These are phyloP conservation scores for Erysimum cheiranthoides DNA, from an alignment of 345 rosid species.

Conservation along the genomic window DNA sequence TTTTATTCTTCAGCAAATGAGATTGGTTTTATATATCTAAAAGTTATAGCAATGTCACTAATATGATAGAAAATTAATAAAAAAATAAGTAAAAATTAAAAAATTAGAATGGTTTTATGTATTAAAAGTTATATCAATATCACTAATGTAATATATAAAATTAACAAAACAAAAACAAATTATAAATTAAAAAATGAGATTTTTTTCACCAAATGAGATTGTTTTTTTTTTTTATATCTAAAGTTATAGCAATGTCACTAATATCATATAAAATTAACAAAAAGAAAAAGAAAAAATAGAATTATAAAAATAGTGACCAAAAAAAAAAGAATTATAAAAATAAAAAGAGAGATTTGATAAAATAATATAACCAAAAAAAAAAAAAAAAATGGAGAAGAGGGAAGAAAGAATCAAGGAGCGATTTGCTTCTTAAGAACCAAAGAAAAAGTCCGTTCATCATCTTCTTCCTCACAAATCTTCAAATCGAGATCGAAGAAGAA, in stretches of 20 bases:
- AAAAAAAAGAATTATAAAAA: background rate
- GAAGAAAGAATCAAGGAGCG: conserved; percentile 30
- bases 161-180: background rate
- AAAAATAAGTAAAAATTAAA: background rate
- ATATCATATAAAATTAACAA: background rate
- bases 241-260: too few species aligned
- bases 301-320: background rate
- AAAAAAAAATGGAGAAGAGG: conserved; percentile 31
- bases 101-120: background rate
- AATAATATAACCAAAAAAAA: conserved; percentile 21
- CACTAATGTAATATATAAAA: background rate
- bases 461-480: conserved; percentile 1
- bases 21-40: too few species aligned
- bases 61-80: background rate
- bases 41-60: background rate
- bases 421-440: background rate
- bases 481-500: conserved; percentile 34
- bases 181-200: background rate
- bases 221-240: too few species aligned
- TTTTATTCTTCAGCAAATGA: too few species aligned
- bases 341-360: background rate
- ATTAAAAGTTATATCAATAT: too few species aligned
- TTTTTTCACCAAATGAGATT: too few species aligned
- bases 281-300: background rate
- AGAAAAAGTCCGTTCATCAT: conserved; percentile 24